Percentiles rank a stretch among this genome's conserved stretches.
Conservation (phyloP, 352 stramenopile species). For the Phytophthora podocarpi region DNA sequence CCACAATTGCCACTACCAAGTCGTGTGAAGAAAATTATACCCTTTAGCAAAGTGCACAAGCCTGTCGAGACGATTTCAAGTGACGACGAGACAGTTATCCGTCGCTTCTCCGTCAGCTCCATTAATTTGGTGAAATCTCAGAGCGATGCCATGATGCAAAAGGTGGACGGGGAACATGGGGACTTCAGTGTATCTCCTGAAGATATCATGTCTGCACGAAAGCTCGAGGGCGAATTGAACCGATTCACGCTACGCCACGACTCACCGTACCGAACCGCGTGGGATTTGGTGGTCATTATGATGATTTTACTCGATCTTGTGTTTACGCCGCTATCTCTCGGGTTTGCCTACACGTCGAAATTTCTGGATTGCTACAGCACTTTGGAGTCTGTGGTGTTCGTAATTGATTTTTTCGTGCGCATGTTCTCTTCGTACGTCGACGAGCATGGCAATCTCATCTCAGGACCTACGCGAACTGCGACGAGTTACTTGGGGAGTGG, state of each 20-base stretch:
- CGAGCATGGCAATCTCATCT: conserved; percentile 55
- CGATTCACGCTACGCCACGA: conserved; percentile 59
- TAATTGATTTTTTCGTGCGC: conserved; percentile 60
- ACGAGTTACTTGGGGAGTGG: conserved; percentile 57
- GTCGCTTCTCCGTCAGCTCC: conserved; percentile 58
- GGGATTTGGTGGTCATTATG: conserved; percentile 58
- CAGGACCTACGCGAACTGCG: conserved; percentile 45
- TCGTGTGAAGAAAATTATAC: conserved; percentile 4
- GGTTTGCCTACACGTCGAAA: conserved; percentile 46
- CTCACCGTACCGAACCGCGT: conserved; percentile 37
- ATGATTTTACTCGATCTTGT: conserved; percentile 60
- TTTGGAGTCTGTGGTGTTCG: conserved; percentile 50
- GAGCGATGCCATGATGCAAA: conserved; percentile 14
- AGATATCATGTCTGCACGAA: conserved; percentile 46
- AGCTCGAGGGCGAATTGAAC: conserved; percentile 35
- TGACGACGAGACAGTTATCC: conserved; percentile 29
- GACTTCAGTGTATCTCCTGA: conserved; percentile 32
- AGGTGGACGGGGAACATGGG: too few species aligned
- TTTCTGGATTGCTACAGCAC: conserved; percentile 41
- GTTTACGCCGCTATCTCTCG: conserved; percentile 61
- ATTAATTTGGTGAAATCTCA: conserved; percentile 21
- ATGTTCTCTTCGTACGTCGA: conserved; percentile 64
- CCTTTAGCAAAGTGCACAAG: not conserved
- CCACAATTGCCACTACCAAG: not conserved
- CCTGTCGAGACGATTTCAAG: not conserved